Percentiles rank a stretch among this genome's conserved stretches.
These are phyloP conservation scores for Candida dubliniensis DNA, from an alignment of 1,139 yeast genomes.

Conservation along the genomic window DNA sequence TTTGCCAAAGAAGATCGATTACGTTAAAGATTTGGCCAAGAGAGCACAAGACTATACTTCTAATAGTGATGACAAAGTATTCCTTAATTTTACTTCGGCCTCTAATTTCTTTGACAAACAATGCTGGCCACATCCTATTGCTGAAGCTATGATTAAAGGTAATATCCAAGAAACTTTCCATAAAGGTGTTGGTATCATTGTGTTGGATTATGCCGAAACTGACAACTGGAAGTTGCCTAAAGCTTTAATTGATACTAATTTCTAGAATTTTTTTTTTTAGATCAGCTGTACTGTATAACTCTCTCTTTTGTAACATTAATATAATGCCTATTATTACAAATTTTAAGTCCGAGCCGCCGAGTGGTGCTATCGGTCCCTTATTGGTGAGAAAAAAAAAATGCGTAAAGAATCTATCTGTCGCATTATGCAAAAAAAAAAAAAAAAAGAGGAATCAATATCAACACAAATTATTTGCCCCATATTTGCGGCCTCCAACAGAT, in stretches of 20 bases:
- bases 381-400: too few relatives aligned
- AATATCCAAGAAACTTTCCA: constrained; percentile 52
- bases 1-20: constrained; percentile 56
- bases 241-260: constrained; percentile 56
- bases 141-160: constrained; percentile 50
- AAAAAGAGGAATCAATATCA: too few relatives aligned
- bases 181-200: constrained; percentile 58
- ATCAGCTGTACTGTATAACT: too few relatives aligned
- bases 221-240: constrained; percentile 61
- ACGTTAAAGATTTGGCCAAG: constrained; percentile 56
- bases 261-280: constrained; percentile 29
- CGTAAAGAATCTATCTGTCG: too few relatives aligned
- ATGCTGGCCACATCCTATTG: constrained; percentile 75
- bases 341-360: too few relatives aligned
- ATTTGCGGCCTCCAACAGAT: too few relatives aligned
- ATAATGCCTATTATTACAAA: too few relatives aligned
- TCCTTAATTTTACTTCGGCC: constrained; percentile 73
- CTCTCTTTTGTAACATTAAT: too few relatives aligned
- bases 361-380: too few relatives aligned
- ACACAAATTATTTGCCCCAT: too few relatives aligned
- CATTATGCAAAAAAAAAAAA: too few relatives aligned
- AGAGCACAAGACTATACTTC: constrained; percentile 56
- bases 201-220: constrained; percentile 67
- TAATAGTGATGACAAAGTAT: constrained; percentile 54
- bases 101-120: constrained; percentile 68